These are phyloP conservation scores for Hansenula sp. DNA, from an alignment of 1,139 yeast genomes.

Conservation along the genomic window DNA sequence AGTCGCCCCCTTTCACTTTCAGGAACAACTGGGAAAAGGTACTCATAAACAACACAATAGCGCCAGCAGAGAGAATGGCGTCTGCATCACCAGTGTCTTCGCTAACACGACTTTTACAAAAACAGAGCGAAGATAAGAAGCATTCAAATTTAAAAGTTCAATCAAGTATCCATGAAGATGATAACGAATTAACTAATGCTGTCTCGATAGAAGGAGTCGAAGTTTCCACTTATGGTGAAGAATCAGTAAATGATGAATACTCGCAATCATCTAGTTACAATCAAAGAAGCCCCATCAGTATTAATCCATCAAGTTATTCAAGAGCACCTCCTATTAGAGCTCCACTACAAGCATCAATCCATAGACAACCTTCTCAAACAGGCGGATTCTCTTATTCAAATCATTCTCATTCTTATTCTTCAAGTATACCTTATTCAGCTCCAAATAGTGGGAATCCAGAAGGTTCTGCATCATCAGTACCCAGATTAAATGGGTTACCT, in stretches of 20 bases:
- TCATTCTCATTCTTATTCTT: slow-evolving; percentile 43
- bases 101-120: slow-evolving; percentile 21
- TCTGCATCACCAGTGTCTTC: slow-evolving; percentile 22
- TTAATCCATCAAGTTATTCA: slow-evolving; percentile 15
- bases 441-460: slow-evolving; percentile 33
- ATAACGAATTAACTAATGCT: slow-evolving; percentile 16
- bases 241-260: background rate
- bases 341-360: slow-evolving; percentile 22
- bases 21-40: no score
- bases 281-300: slow-evolving; percentile 21
- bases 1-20: no score
- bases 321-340: slow-evolving; percentile 25
- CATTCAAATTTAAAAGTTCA: slow-evolving; percentile 5
- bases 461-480: slow-evolving; percentile 26
- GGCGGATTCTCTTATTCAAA: slow-evolving; percentile 9
- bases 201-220: slow-evolving; percentile 25
- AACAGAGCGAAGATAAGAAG: slow-evolving; percentile 12
- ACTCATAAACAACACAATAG: no score
- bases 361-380: slow-evolving; percentile 17
- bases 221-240: slow-evolving; percentile 15
- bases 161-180: slow-evolving; percentile 5
- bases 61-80: slow-evolving; percentile 4
- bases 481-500: slow-evolving; percentile 51
- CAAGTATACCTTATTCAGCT: slow-evolving; percentile 67
- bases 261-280: slow-evolving; percentile 5